A percentile compares a stretch with the other conserved stretches of the same genome.
Conservation (phyloP, 2,329 filamentous ascomycete species). For the Penicillium hordei region DNA sequence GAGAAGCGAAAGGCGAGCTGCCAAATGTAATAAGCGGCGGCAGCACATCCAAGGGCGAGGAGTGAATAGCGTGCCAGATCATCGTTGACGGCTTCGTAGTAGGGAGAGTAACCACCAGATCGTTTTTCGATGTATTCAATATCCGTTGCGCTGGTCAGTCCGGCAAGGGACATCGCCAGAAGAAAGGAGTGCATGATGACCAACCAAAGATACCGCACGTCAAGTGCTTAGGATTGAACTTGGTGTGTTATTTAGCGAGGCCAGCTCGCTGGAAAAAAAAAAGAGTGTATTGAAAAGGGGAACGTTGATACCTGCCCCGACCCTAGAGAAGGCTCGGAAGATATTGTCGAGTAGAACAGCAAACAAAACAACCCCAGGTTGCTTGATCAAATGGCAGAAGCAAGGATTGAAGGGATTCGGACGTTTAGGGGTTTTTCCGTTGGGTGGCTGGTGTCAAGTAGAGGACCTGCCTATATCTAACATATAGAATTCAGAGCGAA, state of each 20-base stretch:
- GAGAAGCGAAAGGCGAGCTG: slow-evolving; percentile 60
- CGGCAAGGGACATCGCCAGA: slow-evolving; percentile 29
- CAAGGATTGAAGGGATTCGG: not conserved
- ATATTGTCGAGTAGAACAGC: slow-evolving; percentile 1
- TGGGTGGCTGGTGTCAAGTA: slow-evolving; percentile 10
- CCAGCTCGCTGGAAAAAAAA: slow-evolving; percentile 30
- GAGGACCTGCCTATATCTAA: slow-evolving; percentile 23
- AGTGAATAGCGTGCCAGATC: slow-evolving; percentile 62
- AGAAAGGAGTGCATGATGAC: slow-evolving; percentile 25
- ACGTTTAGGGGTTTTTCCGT: not conserved
- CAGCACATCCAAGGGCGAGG: slow-evolving; percentile 63
- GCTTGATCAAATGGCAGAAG: slow-evolving; percentile 1
- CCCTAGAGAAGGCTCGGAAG: slow-evolving; percentile 2
- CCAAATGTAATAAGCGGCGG: slow-evolving; percentile 65
- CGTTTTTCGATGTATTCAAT: slow-evolving; percentile 32
- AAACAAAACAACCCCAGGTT: slow-evolving; percentile 14
- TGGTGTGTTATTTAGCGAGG: slow-evolving; percentile 24
- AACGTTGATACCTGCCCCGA: slow-evolving; percentile 2
- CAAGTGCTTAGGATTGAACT: not conserved
- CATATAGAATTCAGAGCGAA: slow-evolving; percentile 6
- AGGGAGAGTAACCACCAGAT: slow-evolving; percentile 11
- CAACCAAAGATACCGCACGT: not conserved
- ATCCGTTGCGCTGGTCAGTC: slow-evolving; percentile 29
- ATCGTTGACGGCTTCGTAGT: slow-evolving; percentile 48
- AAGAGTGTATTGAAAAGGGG: slow-evolving; percentile 4